Percentiles rank a stretch among this genome's conserved stretches.
These are phyloP conservation scores for Borovskyia barvae DNA, from an alignment of 208 protist species.

Conservation along the genomic window DNA sequence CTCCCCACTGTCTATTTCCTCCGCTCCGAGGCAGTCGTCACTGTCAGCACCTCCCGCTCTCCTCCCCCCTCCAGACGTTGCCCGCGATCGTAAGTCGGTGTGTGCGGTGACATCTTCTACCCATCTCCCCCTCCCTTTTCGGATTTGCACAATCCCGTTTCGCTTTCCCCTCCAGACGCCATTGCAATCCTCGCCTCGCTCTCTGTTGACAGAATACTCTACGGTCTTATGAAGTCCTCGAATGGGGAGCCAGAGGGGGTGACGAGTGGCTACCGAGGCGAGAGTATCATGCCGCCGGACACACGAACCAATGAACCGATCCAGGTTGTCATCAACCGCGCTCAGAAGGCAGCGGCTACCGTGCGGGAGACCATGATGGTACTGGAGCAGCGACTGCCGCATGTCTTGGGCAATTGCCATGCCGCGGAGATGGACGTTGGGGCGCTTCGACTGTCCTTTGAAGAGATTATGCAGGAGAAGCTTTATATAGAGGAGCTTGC, in stretches of 20 bases:
- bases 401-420: conserved; percentile 43
- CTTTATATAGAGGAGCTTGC: conserved; percentile 41
- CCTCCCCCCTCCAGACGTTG: too few species aligned
- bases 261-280: conserved; percentile 16
- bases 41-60: too few species aligned
- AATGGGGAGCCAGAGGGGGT: conserved; percentile 11
- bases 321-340: conserved; percentile 41
- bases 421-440: conserved; percentile 39
- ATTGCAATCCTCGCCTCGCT: not conserved
- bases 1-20: too few species aligned
- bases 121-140: not conserved
- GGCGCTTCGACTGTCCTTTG: conserved; percentile 56
- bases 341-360: conserved; percentile 28
- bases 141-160: not conserved
- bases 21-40: too few species aligned
- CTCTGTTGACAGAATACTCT: not conserved
- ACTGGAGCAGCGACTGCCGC: conserved; percentile 44
- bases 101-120: too few species aligned
- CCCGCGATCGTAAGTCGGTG: too few species aligned
- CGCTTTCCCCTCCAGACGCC: not conserved
- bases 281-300: conserved; percentile 25
- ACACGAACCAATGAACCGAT: conserved; percentile 26
- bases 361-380: conserved; percentile 42
- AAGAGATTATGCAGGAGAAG: conserved; percentile 56
- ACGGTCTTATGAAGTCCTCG: conserved; percentile 17